Evolutionary conservation across 352 stramenopile species (phyloP).

Genomic region (Pythium inflatum): DNA sequence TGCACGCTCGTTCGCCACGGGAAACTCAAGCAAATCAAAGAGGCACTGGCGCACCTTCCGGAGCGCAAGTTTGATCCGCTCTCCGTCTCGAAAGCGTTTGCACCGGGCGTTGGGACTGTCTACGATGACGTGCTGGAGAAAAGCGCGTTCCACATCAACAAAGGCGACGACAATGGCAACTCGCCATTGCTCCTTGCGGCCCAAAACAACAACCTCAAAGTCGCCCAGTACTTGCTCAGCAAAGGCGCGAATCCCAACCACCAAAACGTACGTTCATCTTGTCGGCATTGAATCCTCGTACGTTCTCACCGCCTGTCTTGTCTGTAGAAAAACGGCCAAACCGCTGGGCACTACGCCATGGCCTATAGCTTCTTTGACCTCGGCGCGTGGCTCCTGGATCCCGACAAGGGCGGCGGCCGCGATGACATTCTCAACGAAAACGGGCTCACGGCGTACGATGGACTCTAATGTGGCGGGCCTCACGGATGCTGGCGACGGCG

Average conservation of each 20-base stretch:
- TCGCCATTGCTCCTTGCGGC: constrained; percentile 89
- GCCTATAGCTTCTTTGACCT: constrained; percentile 94
- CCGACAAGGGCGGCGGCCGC: constrained; percentile 81
- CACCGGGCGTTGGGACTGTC: constrained; percentile 84
- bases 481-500: not conserved
- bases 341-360: constrained; percentile 94
- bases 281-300: not conserved
- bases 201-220: constrained; percentile 91
- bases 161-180: constrained; percentile 93
- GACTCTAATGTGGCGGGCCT: constrained; percentile 41
- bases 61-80: constrained; percentile 87
- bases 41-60: constrained; percentile 79
- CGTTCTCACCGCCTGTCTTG: constrained; percentile 2
- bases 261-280: constrained; percentile 64
- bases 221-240: constrained; percentile 87
- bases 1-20: constrained; percentile 85
- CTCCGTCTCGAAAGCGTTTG: constrained; percentile 83
- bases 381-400: constrained; percentile 90
- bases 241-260: constrained; percentile 92
- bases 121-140: constrained; percentile 92
- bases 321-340: constrained; percentile 87
- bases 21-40: constrained; percentile 89
- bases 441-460: constrained; percentile 94
- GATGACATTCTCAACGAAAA: constrained; percentile 95
- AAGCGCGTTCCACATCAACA: constrained; percentile 87